Percentiles rank a stretch among this genome's conserved stretches.
Conservation (phyloP, 163 green algal genomes). For the Prototheca cutis region DNA sequence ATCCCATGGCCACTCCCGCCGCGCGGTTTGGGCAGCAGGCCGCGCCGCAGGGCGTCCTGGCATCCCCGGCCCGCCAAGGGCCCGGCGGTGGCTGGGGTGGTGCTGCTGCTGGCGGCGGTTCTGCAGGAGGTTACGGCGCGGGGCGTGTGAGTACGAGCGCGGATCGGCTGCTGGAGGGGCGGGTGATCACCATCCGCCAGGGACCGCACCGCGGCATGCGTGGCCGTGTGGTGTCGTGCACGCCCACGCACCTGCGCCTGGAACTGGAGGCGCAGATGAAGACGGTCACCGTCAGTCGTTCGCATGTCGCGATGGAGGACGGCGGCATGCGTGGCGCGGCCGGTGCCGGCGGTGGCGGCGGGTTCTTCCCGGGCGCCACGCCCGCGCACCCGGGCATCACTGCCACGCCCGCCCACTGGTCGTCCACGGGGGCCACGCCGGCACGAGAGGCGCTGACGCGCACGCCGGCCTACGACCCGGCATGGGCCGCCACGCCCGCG, state of each 20-base stretch:
- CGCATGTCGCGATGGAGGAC: slow-evolving; percentile 37
- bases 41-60: slow-evolving; percentile 13
- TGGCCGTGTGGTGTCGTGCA: slow-evolving; percentile 77
- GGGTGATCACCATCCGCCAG: slow-evolving; percentile 54
- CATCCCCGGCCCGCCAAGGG: slow-evolving; percentile 16
- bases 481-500: slow-evolving; percentile 34
- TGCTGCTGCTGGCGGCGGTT: slow-evolving; percentile 4
- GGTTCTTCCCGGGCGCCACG: slow-evolving; percentile 19
- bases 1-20: slow-evolving; percentile 12
- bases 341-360: slow-evolving; percentile 11
- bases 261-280: slow-evolving; percentile 87
- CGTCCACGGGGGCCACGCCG: slow-evolving; percentile 26
- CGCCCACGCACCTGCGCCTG: slow-evolving; percentile 71
- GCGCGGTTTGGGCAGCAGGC: slow-evolving; percentile 8
- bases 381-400: slow-evolving; percentile 35
- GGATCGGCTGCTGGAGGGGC: slow-evolving; percentile 46
- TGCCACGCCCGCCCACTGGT: slow-evolving; percentile 38
- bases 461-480: slow-evolving; percentile 45
- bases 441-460: slow-evolving; percentile 20
- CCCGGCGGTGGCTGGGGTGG: slow-evolving; percentile 8
- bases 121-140: slow-evolving; percentile 23
- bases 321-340: slow-evolving; percentile 9
- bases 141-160: slow-evolving; percentile 28
- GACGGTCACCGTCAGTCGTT: slow-evolving; percentile 70
- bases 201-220: slow-evolving; percentile 83